Evolutionary conservation across 2,329 filamentous ascomycete genomes (phyloP).

Genomic region (Calcarisporium arbuscula): DNA sequence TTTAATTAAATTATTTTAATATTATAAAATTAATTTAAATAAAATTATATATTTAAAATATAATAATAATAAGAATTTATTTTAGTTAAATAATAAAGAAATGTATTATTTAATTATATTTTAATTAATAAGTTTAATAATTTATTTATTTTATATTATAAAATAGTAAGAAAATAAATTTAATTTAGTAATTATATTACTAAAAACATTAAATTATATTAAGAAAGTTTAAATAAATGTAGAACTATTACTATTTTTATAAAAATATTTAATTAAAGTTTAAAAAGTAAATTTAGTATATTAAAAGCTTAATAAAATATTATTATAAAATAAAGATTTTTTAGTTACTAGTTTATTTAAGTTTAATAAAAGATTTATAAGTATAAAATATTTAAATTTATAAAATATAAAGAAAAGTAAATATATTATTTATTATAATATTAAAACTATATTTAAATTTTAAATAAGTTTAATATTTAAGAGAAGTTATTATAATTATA

Average conservation of each 20-base stretch:
- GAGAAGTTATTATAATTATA: neutral
- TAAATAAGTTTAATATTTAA: neutral
- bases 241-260: neutral
- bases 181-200: neutral
- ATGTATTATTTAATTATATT: neutral
- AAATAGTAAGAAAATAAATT: neutral
- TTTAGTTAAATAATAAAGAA: neutral
- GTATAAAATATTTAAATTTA: neutral
- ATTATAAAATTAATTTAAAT: conserved; percentile 10
- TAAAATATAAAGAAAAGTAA: neutral
- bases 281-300: neutral
- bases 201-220: neutral
- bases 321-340: neutral
- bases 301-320: neutral
- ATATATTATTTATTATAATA: neutral
- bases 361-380: neutral
- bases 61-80: neutral
- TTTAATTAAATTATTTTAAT: conserved; percentile 10
- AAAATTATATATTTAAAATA: conserved; percentile 9
- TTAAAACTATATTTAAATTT: neutral
- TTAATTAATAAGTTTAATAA: neutral
- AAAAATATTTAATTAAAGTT: neutral
- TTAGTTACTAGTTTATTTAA: neutral
- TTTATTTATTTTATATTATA: neutral
- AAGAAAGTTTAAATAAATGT: neutral